Evolutionary conservation across 306 rosid species (phyloP), one percentile per base, ranked within the genome.

Genomic region (Corylus heterophylla): DNA sequence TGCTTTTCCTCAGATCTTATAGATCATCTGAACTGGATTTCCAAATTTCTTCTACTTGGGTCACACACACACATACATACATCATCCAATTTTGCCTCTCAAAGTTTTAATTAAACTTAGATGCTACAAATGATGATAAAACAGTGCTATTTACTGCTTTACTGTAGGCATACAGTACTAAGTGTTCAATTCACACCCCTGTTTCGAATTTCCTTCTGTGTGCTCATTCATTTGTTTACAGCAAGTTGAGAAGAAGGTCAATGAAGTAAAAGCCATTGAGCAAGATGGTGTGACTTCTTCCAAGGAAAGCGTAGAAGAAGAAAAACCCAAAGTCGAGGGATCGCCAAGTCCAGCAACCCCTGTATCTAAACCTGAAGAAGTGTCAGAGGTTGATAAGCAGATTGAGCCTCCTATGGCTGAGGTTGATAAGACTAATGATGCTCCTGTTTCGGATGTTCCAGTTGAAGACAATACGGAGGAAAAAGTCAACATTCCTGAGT

Each of bases 201-300:
- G 50, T 1, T 66, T 67, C 48, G n/a, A 66, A 67, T 42, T 67
- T 67, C 22, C 27, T 68, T 17, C 29, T 68, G 9, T 68, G 22
- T 14, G 13, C 48, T 68, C 77, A 25, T 54, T 48, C 71, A 71
- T 68, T 55, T 80, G 56, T 50, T 77, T 18, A 51, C 63, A 92
- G 91, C 76, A 83, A 73, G 78, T 78, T 49, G 94, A 84, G 78
- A 88, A 88, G 78, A 75, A 81, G 75, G 81, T 83, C 67, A 84
- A 79, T 61, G 86, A 85, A 48, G 82, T 47, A 54, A 81, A 85
- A 76, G 82, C 68, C 44, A 73, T 63, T 42, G 87, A 74, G 71
- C 74, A 88, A 51, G 80, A 56, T 73, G 76, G 44, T 0, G 76
- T 49, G 75, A 69, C 82, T 31, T 68, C 75, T 69, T 66, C 84